Percentiles rank a stretch among this genome's conserved stretches.
These are phyloP conservation scores for Taphrina communis DNA, from an alignment of 1,139 yeast species.

Conservation along the genomic window DNA sequence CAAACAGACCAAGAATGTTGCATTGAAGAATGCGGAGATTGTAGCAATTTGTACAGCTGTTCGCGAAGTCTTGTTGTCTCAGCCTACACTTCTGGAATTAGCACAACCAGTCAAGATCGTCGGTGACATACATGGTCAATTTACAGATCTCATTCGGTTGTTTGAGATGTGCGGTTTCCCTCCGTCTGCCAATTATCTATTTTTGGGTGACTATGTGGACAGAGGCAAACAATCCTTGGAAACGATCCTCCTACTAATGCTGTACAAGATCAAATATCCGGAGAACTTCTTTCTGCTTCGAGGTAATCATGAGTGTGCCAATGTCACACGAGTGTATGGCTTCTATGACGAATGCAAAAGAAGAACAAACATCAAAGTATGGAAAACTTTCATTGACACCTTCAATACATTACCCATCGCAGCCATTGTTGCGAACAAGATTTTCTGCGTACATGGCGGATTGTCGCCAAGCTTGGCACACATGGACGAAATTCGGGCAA, in stretches of 20 bases:
- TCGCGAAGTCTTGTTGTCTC: slow-evolving; percentile 82
- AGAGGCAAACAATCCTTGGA: slow-evolving; percentile 94
- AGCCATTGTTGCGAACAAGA: slow-evolving; percentile 93
- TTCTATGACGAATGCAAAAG: slow-evolving; percentile 97
- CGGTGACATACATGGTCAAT: slow-evolving; percentile 98
- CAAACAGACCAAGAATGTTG: slow-evolving; percentile 84
- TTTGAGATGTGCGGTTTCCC: slow-evolving; percentile 98
- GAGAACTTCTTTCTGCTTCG: slow-evolving; percentile 90
- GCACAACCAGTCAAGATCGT: slow-evolving; percentile 96
- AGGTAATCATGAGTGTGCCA: slow-evolving; percentile 97
- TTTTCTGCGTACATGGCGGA: slow-evolving; percentile 98
- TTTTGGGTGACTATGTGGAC: slow-evolving; percentile 95
- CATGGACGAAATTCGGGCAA: slow-evolving; percentile 88
- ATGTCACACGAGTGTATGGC: slow-evolving; percentile 87
- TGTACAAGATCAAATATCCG: slow-evolving; percentile 94
- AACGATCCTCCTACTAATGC: slow-evolving; percentile 79
- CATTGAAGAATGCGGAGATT: slow-evolving; percentile 85
- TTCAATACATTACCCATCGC: slow-evolving; percentile 94
- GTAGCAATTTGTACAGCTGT: slow-evolving; percentile 84
- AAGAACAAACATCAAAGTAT: slow-evolving; percentile 86
- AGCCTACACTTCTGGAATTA: slow-evolving; percentile 85
- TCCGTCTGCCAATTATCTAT: slow-evolving; percentile 89
- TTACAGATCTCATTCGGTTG: slow-evolving; percentile 83
- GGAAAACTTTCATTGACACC: slow-evolving; percentile 92
- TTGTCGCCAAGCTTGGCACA: slow-evolving; percentile 86